Evolutionary conservation across 2,329 filamentous ascomycete species (phyloP).

Genomic region (Trichoderma koningii): DNA sequence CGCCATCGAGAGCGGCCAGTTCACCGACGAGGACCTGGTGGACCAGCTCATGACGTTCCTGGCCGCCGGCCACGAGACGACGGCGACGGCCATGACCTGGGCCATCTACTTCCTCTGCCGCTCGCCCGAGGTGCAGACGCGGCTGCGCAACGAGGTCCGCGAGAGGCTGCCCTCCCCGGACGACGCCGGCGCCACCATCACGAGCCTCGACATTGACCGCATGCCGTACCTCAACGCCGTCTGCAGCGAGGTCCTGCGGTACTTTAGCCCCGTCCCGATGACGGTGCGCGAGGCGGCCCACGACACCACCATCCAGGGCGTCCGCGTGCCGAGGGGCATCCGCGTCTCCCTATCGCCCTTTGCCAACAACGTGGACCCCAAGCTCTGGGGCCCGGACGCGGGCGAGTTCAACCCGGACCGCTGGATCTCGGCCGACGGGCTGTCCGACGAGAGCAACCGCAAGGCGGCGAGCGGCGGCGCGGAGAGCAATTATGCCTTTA

Average conservation of each 20-base stretch:
- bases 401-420: slow-evolving; percentile 75
- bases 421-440: slow-evolving; percentile 58
- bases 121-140: slow-evolving; percentile 64
- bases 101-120: slow-evolving; percentile 68
- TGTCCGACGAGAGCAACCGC: slow-evolving; percentile 38
- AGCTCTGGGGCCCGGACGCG: slow-evolving; percentile 77
- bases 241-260: slow-evolving; percentile 74
- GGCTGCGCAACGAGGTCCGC: slow-evolving; percentile 69
- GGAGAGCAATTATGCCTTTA: slow-evolving; percentile 71
- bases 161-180: slow-evolving; percentile 56
- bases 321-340: slow-evolving; percentile 70
- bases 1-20: slow-evolving; percentile 73
- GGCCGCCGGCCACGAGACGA: slow-evolving; percentile 80
- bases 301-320: slow-evolving; percentile 66
- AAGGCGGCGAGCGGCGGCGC: slow-evolving; percentile 67
- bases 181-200: slow-evolving; percentile 41
- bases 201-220: slow-evolving; percentile 61
- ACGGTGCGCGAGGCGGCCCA: slow-evolving; percentile 66
- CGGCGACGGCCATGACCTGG: slow-evolving; percentile 75
- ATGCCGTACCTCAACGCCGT: slow-evolving; percentile 81
- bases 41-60: slow-evolving; percentile 92
- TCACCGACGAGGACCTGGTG: slow-evolving; percentile 76
- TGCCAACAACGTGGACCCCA: slow-evolving; percentile 69
- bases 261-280: slow-evolving; percentile 69
- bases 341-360: slow-evolving; percentile 64